Evolutionary conservation across 768 basidiomycete genomes (phyloP).

Genomic region (Leccinum obscurum): DNA sequence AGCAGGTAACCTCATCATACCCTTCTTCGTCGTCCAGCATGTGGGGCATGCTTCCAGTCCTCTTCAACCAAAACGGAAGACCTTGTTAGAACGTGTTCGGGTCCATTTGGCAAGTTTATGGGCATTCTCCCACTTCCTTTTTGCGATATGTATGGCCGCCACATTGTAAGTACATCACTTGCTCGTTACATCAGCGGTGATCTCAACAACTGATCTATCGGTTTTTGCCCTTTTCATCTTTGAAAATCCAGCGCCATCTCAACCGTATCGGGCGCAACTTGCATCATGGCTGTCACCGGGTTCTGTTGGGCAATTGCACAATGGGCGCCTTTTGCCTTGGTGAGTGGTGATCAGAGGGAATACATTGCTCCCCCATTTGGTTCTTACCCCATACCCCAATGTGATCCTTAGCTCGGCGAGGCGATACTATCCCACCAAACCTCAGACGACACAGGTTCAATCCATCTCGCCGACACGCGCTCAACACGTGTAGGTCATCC

Average conservation of each 20-base stretch:
- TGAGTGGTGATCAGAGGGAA: slow-evolving; percentile 37
- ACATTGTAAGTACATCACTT: slow-evolving; percentile 65
- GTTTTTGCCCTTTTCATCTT: slow-evolving; percentile 7
- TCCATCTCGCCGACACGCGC: slow-evolving; percentile 41
- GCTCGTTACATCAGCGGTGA: slow-evolving; percentile 14
- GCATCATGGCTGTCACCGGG: slow-evolving; percentile 76
- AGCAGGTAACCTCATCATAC: slow-evolving; percentile 64
- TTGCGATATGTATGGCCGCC: slow-evolving; percentile 74
- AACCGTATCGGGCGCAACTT: slow-evolving; percentile 67
- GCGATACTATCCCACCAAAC: slow-evolving; percentile 73
- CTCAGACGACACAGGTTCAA: slow-evolving; percentile 35
- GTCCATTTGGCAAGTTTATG: slow-evolving; percentile 71
- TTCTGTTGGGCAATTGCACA: slow-evolving; percentile 92
- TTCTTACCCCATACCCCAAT: slow-evolving; percentile 23
- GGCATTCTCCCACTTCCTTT: slow-evolving; percentile 74
- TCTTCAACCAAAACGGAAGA: slow-evolving; percentile 18
- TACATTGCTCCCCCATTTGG: background rate
- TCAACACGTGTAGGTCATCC: slow-evolving; percentile 13
- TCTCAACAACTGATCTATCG: slow-evolving; percentile 14
- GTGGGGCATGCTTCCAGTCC: slow-evolving; percentile 14
- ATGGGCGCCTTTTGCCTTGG: slow-evolving; percentile 93
- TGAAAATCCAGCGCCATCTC: slow-evolving; percentile 59
- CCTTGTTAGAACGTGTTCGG: slow-evolving; percentile 46
- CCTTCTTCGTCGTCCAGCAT: slow-evolving; percentile 52
- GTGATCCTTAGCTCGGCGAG: slow-evolving; percentile 65